Evolutionary conservation across 345 rosid species (phyloP).

Genomic region (Euphorbia tirucalli): DNA sequence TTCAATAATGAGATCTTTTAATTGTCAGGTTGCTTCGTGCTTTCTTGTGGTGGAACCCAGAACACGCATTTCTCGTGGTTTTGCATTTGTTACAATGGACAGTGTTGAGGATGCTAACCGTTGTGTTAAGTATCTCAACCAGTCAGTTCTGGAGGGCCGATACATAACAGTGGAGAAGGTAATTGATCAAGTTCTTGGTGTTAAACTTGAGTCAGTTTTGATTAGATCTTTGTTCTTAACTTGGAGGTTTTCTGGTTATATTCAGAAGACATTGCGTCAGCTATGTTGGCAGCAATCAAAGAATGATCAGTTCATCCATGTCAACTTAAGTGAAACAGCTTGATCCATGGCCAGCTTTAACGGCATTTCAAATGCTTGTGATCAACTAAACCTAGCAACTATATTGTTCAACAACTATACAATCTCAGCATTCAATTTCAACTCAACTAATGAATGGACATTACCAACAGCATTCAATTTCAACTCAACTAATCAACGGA

Average conservation of each 20-base stretch:
- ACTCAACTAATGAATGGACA: conserved; percentile 97
- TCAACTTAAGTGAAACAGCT: conserved; percentile 90
- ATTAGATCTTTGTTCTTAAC: conserved; percentile 54
- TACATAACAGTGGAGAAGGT: conserved; percentile 99
- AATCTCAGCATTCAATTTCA: conserved; percentile 80
- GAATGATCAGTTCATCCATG: conserved; percentile 81
- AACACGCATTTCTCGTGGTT: conserved; percentile 89
- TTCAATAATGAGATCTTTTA: background rate
- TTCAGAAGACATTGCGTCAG: conserved; percentile 93
- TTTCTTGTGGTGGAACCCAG: conserved; percentile 97
- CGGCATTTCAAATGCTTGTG: conserved; percentile 95
- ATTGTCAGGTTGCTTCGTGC: conserved; percentile 72
- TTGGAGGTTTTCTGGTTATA: conserved; percentile 88
- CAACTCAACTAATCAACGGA: conserved; percentile 99
- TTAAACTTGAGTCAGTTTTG: conserved; percentile 17
- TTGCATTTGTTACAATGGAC: conserved; percentile 94
- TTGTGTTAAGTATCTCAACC: conserved; percentile 91
- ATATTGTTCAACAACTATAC: conserved; percentile 78
- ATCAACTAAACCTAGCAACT: conserved; percentile 87
- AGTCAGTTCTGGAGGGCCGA: conserved; percentile 91
- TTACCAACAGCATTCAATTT: conserved; percentile 70
- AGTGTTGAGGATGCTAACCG: conserved; percentile 73
- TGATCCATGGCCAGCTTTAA: conserved; percentile 91
- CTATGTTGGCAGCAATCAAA: conserved; percentile 98
- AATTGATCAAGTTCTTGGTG: conserved; percentile 23